Conservation (phyloP, 805 yeast species). For the Komagataella mondaviorum region DNA sequence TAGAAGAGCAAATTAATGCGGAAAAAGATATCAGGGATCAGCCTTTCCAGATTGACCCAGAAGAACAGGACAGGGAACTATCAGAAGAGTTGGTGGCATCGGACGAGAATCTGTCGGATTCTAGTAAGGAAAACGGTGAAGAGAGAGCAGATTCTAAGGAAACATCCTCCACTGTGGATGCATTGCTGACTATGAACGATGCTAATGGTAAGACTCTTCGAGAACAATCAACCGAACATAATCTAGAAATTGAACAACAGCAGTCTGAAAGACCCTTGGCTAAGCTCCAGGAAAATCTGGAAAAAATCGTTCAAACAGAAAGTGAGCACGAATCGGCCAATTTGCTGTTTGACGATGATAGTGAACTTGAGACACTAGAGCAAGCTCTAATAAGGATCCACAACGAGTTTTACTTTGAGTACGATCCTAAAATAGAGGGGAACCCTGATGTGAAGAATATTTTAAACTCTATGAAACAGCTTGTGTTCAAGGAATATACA, state of each 20-base stretch:
- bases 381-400: slow-evolving; percentile 55
- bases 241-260: slow-evolving; percentile 64
- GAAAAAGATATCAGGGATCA: slow-evolving; percentile 6
- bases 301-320: slow-evolving; percentile 26
- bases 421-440: slow-evolving; percentile 17
- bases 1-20: slow-evolving; percentile 31
- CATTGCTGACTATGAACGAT: slow-evolving; percentile 35
- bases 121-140: slow-evolving; percentile 2
- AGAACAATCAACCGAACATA: slow-evolving; percentile 49
- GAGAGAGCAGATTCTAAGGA: not conserved
- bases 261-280: slow-evolving; percentile 78
- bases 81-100: slow-evolving; percentile 1
- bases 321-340: slow-evolving; percentile 19
- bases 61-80: slow-evolving; percentile 4
- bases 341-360: slow-evolving; percentile 66
- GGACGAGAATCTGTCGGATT: slow-evolving; percentile 1
- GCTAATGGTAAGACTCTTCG: slow-evolving; percentile 32
- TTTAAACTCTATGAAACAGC: slow-evolving; percentile 59
- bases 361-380: slow-evolving; percentile 53
- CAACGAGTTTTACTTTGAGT: slow-evolving; percentile 42
- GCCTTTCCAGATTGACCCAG: slow-evolving; percentile 7
- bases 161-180: slow-evolving; percentile 30
- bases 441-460: slow-evolving; percentile 43
- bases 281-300: slow-evolving; percentile 62
- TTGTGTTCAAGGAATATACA: slow-evolving; percentile 53